Conservation (phyloP, 192 early-diverging fungal genomes). For the Rhizoclosmatium sp. region DNA sequence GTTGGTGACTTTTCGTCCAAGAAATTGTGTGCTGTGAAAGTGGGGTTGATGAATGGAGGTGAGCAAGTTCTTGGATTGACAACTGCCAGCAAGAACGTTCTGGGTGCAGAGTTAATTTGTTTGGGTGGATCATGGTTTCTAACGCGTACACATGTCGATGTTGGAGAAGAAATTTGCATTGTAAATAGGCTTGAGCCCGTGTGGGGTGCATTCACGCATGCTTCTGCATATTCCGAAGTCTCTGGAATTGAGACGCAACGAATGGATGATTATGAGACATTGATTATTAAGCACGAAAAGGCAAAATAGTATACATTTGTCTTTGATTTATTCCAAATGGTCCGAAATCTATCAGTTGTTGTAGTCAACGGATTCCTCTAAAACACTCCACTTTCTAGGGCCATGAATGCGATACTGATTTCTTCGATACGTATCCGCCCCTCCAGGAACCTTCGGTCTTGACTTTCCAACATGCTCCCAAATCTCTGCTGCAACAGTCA, state of each 20-base stretch:
- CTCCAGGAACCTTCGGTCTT: not conserved
- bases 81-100: not conserved
- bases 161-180: not conserved
- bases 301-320: no score
- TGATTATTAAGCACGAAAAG: not conserved
- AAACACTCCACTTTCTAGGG: no score
- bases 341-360: no score
- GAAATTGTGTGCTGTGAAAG: not conserved
- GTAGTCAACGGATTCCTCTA: no score
- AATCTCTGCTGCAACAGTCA: conserved; percentile 2
- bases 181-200: not conserved
- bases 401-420: not conserved
- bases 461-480: conserved; percentile 7
- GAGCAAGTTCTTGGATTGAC: not conserved
- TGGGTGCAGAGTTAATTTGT: not conserved
- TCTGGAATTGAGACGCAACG: not conserved
- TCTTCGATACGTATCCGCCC: not conserved
- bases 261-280: not conserved
- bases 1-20: not conserved
- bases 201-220: not conserved
- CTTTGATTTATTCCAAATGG: no score
- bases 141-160: not conserved
- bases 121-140: not conserved
- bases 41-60: not conserved
- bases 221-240: not conserved